phyloP scores from a whole-genome alignment of 208 protist species.

The Phytomonas francai region DNA sequence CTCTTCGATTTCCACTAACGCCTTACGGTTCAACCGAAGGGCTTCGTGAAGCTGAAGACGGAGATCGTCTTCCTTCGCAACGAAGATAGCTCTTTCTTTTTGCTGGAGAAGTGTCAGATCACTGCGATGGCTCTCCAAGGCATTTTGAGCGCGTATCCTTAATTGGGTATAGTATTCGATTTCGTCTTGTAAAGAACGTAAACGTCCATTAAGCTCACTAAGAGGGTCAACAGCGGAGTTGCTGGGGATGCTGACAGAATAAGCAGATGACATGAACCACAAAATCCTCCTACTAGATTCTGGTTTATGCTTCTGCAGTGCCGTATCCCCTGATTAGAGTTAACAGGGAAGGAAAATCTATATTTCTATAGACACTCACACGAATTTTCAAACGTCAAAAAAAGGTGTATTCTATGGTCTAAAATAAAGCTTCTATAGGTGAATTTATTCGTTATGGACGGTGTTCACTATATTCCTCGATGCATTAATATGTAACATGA shows the following conservation, averaged over 20 bases:
- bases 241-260: background rate
- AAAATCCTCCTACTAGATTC: background rate
- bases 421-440: background rate
- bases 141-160: conserved; percentile 23
- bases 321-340: background rate
- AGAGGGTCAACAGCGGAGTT: conserved; percentile 19
- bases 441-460: background rate
- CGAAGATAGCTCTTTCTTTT: conserved; percentile 55
- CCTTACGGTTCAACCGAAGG: conserved; percentile 15
- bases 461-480: background rate
- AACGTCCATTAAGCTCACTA: conserved; percentile 28
- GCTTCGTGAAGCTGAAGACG: conserved; percentile 33
- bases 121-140: conserved; percentile 59
- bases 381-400: background rate
- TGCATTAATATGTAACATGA: background rate
- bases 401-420: background rate
- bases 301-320: background rate
- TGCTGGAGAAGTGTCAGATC: conserved; percentile 62
- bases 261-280: background rate
- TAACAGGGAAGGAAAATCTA: background rate
- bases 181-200: conserved; percentile 48
- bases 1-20: conserved; percentile 23
- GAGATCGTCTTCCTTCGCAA: conserved; percentile 43
- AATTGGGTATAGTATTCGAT: conserved; percentile 34
- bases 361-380: background rate